Evolutionary conservation across 2,329 filamentous ascomycete genomes (phyloP).

Genomic region (Alternaria sp.): DNA sequence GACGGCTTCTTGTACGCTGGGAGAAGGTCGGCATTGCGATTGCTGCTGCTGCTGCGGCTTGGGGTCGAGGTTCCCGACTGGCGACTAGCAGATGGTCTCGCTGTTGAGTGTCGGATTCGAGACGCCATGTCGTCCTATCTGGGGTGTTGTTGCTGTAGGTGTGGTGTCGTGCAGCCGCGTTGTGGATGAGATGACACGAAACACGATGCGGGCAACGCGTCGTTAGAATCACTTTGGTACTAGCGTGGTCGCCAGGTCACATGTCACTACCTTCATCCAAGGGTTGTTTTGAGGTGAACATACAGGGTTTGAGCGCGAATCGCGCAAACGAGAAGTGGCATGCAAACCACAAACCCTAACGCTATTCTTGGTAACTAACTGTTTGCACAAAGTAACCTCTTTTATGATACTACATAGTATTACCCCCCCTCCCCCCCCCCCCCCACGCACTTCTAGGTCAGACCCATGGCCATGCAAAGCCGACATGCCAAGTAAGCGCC

Average conservation of each 20-base stretch:
- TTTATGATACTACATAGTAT: neutral
- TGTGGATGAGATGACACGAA: neutral
- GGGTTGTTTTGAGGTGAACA: too few relatives aligned
- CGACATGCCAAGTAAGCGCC: neutral
- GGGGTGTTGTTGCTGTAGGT: neutral
- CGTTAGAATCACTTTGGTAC: neutral
- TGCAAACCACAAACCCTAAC: too few relatives aligned
- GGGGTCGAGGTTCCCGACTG: constrained; percentile 4
- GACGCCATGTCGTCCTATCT: constrained; percentile 32
- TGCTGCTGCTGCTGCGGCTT: constrained; percentile 13
- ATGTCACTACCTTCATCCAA: neutral
- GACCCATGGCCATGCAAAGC: neutral
- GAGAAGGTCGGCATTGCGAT: constrained; percentile 31
- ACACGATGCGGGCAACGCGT: constrained; percentile 18
- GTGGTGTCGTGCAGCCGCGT: neutral
- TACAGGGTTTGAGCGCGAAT: too few relatives aligned
- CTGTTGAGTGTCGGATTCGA: constrained; percentile 26
- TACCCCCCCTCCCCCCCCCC: neutral
- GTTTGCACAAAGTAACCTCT: neutral
- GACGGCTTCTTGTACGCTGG: constrained; percentile 64
- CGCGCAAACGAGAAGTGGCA: too few relatives aligned
- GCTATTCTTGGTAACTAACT: neutral
- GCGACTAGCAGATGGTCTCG: constrained; percentile 28
- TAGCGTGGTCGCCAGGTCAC: constrained; percentile 18
- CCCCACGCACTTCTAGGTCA: neutral